Percentiles rank a stretch among this genome's conserved stretches.
These are phyloP conservation scores for Emydomyces testavorans DNA, from an alignment of 2,329 filamentous ascomycete genomes.

Conservation along the genomic window DNA sequence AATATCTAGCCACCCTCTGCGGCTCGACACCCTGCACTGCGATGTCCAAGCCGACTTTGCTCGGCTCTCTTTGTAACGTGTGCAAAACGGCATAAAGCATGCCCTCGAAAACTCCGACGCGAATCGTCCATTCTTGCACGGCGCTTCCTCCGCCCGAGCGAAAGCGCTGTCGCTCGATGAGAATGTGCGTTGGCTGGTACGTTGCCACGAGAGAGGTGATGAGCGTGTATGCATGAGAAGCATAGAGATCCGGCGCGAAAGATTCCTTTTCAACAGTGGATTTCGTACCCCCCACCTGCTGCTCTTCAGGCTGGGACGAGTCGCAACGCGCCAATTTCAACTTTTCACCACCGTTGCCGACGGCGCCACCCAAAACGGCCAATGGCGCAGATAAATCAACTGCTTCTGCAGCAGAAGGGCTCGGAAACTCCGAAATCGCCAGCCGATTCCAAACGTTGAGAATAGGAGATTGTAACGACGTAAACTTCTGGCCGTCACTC, in stretches of 20 bases:
- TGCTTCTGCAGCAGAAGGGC: background rate
- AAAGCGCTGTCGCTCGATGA: constrained; percentile 57
- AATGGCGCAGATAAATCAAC: background rate
- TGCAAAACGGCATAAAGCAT: constrained; percentile 64
- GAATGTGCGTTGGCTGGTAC: constrained; percentile 53
- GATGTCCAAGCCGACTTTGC: constrained; percentile 27
- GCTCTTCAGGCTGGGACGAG: too few species aligned
- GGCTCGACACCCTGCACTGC: constrained; percentile 44
- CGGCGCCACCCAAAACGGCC: background rate
- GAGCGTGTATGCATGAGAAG: constrained; percentile 45
- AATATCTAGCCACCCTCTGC: constrained; percentile 45
- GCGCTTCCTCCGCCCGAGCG: constrained; percentile 53
- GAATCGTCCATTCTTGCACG: constrained; percentile 70
- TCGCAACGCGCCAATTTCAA: too few species aligned
- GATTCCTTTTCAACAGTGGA: constrained; percentile 28
- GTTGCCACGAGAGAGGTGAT: constrained; percentile 39
- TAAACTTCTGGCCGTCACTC: background rate
- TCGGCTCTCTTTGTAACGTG: constrained; percentile 40
- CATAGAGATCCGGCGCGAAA: constrained; percentile 45
- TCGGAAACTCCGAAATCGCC: constrained; percentile 23
- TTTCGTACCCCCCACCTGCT: background rate
- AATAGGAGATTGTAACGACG: constrained; percentile 12
- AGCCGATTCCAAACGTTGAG: constrained; percentile 36
- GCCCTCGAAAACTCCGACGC: constrained; percentile 69
- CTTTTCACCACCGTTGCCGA: background rate